Evolutionary conservation across 2,329 filamentous ascomycete species (phyloP).

Genomic region (Passalora sequoiae): DNA sequence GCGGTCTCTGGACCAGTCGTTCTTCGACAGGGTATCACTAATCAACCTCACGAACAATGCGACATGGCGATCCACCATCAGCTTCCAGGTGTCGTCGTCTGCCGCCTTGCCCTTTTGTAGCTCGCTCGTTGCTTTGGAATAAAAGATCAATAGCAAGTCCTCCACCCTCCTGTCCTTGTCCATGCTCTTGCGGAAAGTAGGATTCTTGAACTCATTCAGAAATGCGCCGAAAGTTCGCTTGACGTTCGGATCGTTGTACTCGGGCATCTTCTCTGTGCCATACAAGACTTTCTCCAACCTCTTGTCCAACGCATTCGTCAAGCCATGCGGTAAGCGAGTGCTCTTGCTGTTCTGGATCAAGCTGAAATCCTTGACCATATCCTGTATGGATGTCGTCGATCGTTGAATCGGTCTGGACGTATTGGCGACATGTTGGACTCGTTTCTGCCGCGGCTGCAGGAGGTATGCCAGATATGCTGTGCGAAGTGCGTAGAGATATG

Average conservation of each 20-base stretch:
- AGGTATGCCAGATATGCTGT: slow-evolving; percentile 90
- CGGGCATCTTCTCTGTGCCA: slow-evolving; percentile 76
- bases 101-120: slow-evolving; percentile 69
- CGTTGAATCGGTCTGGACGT: slow-evolving; percentile 60
- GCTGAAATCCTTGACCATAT: slow-evolving; percentile 83
- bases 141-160: slow-evolving; percentile 91
- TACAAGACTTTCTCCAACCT: slow-evolving; percentile 74
- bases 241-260: slow-evolving; percentile 83
- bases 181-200: slow-evolving; percentile 80
- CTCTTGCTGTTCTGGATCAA: slow-evolving; percentile 63
- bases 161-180: slow-evolving; percentile 92
- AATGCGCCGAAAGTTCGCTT: slow-evolving; percentile 94
- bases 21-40: slow-evolving; percentile 70
- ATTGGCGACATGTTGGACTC: slow-evolving; percentile 73
- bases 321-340: slow-evolving; percentile 65
- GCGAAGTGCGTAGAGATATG: slow-evolving; percentile 84
- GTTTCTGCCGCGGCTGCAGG: slow-evolving; percentile 81
- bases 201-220: slow-evolving; percentile 86
- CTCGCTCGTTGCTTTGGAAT: slow-evolving; percentile 88
- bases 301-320: slow-evolving; percentile 67
- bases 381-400: slow-evolving; percentile 66
- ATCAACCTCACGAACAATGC: slow-evolving; percentile 89
- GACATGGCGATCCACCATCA: slow-evolving; percentile 87
- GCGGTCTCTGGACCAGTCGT: slow-evolving; percentile 78
- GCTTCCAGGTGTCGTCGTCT: slow-evolving; percentile 84